Evolutionary conservation across 2,329 filamentous ascomycete species (phyloP).

Genomic region (Fusarium sp.): DNA sequence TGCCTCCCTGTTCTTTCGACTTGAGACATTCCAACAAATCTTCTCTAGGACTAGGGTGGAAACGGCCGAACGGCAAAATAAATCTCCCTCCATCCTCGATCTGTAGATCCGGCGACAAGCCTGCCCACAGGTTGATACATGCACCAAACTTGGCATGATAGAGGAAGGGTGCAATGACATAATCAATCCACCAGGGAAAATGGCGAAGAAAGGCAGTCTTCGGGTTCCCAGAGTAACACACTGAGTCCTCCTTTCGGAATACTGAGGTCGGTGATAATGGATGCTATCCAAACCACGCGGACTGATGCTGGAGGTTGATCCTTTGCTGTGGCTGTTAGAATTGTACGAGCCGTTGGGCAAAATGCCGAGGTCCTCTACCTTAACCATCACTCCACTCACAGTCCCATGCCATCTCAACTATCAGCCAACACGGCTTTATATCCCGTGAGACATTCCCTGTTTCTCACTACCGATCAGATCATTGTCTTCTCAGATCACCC

Average conservation of each 20-base stretch:
- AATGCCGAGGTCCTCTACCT: conserved; percentile 17
- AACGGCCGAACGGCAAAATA: conserved; percentile 16
- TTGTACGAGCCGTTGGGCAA: conserved; percentile 27
- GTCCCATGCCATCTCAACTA: too few relatives aligned
- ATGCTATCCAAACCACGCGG: conserved; percentile 28
- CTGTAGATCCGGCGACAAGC: not conserved
- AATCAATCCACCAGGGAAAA: conserved; percentile 15
- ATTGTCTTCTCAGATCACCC: too few relatives aligned
- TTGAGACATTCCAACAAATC: conserved; percentile 22
- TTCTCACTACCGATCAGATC: too few relatives aligned
- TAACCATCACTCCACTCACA: too few relatives aligned
- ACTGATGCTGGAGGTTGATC: conserved; percentile 4
- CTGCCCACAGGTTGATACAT: conserved; percentile 24
- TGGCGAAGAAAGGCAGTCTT: conserved; percentile 28
- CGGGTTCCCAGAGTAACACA: too few relatives aligned
- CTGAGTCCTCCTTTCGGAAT: conserved; percentile 20
- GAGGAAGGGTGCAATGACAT: conserved; percentile 3
- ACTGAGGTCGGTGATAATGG: conserved; percentile 19
- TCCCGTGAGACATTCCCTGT: too few relatives aligned
- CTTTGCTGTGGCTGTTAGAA: conserved; percentile 12
- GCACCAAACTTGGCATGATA: conserved; percentile 25
- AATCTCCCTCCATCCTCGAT: conserved; percentile 30
- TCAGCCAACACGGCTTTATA: too few relatives aligned
- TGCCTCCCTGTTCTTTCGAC: conserved; percentile 17
- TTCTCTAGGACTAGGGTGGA: conserved; percentile 12